phyloP scores from a whole-genome alignment of 192 early-diverging fungal genomes.

The Backusella psychrophila region DNA sequence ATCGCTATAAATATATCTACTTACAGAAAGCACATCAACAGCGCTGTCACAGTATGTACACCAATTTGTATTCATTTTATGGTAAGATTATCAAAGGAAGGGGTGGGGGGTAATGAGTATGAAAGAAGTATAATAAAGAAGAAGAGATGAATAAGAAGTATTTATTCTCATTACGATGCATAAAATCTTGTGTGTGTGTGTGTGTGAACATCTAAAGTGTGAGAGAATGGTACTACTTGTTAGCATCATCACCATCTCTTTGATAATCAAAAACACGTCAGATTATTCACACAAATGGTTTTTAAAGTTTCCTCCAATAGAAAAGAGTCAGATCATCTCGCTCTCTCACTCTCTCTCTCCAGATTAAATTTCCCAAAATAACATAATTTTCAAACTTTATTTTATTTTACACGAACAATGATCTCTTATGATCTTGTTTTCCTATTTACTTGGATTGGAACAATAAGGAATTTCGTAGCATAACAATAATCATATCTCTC shows the following conservation, averaged over 20 bases:
- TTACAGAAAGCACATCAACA: slow-evolving; percentile 29
- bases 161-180: background rate
- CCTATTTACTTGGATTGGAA: background rate
- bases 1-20: background rate
- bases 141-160: background rate
- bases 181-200: background rate
- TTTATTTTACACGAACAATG: no score
- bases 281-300: background rate
- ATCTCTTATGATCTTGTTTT: no score
- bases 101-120: background rate
- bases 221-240: background rate
- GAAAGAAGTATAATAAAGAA: background rate
- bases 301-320: background rate
- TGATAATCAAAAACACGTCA: background rate
- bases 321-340: background rate
- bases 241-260: background rate
- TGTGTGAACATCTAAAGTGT: slow-evolving; percentile 7
- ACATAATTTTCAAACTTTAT: no score
- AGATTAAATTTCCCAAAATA: no score
- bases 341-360: no score
- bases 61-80: slow-evolving; percentile 35
- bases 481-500: background rate
- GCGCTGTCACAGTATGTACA: slow-evolving; percentile 34
- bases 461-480: background rate
- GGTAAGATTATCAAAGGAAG: background rate